phyloP scores from a whole-genome alignment of 805 yeast genomes.

The Millerozyma acaciae region DNA sequence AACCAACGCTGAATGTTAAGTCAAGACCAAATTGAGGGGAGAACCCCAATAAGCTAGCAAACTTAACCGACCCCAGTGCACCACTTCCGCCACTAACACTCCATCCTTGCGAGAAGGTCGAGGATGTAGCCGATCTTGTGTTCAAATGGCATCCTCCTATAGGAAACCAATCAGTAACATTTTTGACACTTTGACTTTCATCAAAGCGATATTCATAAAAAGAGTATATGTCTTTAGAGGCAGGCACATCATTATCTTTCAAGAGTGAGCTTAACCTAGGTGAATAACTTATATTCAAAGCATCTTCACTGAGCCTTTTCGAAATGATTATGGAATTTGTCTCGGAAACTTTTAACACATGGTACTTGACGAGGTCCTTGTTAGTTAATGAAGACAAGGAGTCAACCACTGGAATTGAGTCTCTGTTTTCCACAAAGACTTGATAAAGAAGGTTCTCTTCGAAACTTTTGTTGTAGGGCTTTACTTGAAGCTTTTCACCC shows the following conservation, averaged over 20 bases:
- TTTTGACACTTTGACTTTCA: not conserved
- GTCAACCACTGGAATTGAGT: slow-evolving; percentile 8
- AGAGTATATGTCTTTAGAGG: slow-evolving; percentile 1
- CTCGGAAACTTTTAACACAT: slow-evolving; percentile 9
- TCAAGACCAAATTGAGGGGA: slow-evolving; percentile 6
- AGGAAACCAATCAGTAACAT: slow-evolving; percentile 8
- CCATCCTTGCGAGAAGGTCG: slow-evolving; percentile 12
- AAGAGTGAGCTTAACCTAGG: too few relatives aligned
- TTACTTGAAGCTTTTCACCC: too few relatives aligned
- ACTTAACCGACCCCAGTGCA: slow-evolving; percentile 5
- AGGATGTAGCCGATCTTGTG: slow-evolving; percentile 5
- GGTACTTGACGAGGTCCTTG: slow-evolving; percentile 9
- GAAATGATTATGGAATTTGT: slow-evolving; percentile 12
- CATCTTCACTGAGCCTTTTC: slow-evolving; percentile 8
- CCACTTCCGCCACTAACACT: slow-evolving; percentile 8
- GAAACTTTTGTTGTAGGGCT: not conserved
- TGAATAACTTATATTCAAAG: slow-evolving; percentile 8
- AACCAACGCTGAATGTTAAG: slow-evolving; percentile 1
- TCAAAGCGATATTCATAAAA: slow-evolving; percentile 8
- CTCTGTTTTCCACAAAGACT: slow-evolving; percentile 6
- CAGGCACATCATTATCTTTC: not conserved
- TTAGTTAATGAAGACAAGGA: slow-evolving; percentile 10
- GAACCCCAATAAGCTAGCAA: slow-evolving; percentile 8
- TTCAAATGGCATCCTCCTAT: slow-evolving; percentile 10
- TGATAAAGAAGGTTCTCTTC: slow-evolving; percentile 1